A percentile compares a stretch with the other conserved stretches of the same genome.
phyloP scores from a whole-genome alignment of 768 basidiomycete genomes.

The Pleurotus djamor region DNA sequence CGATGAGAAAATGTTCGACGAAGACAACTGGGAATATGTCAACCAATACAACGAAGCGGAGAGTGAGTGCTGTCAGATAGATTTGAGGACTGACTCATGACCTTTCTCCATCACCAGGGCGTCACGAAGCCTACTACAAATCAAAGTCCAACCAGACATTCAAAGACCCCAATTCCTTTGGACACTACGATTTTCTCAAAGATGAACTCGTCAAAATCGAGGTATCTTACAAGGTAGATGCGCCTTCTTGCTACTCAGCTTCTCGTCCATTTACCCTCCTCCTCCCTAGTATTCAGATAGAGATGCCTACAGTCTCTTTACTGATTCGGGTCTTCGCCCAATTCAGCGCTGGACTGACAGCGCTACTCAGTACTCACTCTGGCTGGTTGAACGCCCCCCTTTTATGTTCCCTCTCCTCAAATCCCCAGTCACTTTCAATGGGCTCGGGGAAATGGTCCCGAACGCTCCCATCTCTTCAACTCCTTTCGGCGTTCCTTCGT shows the following conservation, averaged over 20 bases:
- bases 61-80: slow-evolving; percentile 13
- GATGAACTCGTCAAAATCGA: slow-evolving; percentile 87
- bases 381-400: slow-evolving; percentile 86
- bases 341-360: slow-evolving; percentile 85
- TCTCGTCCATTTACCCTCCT: background rate
- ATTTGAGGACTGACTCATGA: too few species aligned
- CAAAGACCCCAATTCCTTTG: slow-evolving; percentile 40
- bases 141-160: slow-evolving; percentile 63
- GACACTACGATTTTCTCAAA: slow-evolving; percentile 52
- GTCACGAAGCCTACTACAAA: slow-evolving; percentile 83
- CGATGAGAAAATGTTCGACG: slow-evolving; percentile 59
- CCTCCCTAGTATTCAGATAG: slow-evolving; percentile 70
- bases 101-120: slow-evolving; percentile 39
- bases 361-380: slow-evolving; percentile 72
- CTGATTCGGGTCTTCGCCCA: slow-evolving; percentile 73
- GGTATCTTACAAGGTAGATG: slow-evolving; percentile 75
- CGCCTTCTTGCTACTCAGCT: background rate
- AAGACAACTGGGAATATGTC: slow-evolving; percentile 75
- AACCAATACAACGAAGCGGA: slow-evolving; percentile 41
- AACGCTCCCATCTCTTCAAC: slow-evolving; percentile 25
- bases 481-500: slow-evolving; percentile 68
- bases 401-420: slow-evolving; percentile 71
- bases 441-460: slow-evolving; percentile 15
- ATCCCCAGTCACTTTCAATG: slow-evolving; percentile 27
- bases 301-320: slow-evolving; percentile 71